Base-by-base conservation (phyloP, 2,329 filamentous ascomycete genomes). In the Aaosphaeria arxii region DNA sequence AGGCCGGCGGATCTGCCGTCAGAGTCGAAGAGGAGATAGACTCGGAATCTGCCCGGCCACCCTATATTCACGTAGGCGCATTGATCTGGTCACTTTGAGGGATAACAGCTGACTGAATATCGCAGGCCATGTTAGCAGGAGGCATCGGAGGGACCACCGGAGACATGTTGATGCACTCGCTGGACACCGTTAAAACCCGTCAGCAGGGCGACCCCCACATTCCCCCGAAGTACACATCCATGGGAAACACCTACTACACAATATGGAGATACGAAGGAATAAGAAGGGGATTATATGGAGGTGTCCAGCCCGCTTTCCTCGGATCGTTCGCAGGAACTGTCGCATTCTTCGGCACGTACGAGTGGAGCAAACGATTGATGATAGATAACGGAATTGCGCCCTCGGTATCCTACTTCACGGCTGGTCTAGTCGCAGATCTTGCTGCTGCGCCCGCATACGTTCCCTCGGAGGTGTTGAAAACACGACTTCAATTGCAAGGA, bases 151-250 rank as follows among this genome's bases (percentile, higher is more conserved):
- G 94, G 45, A 91, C 89, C 11, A 95, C 88, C 47, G 94, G 95
- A 50, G 94, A 99, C 71, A 88, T 99, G 81, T 77, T 99, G 57
- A 99, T 99, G 94, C 94, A 99, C 75, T 97, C 92, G 41, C 82
- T 99, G 64, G 94, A 99, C 71, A 99, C 94, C 1, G 94, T 99
- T 62, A 99, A 99, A 75, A 99, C 94, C 42, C 84, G 94, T 59
- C 95, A 99, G 71, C 94, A 99, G 73, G 94, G 92, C 63, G 94
- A 97, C 65, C 91, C 92, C 40, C 87, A 94, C 67, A 82, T 96
- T 51, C 94, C 94, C 24, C 88, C 94, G 1, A 95, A 89, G 73
- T 99, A 99, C 74, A 87, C 88, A 7, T 92, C 90, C 11, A 85
- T 97, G 71, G 88, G 88, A 36, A 88, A 87, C 49, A 94, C 92